Evolutionary conservation across 257 asterid species (phyloP), one percentile per base, ranked within the genome.

Genomic region (Thymus mandschuricus): DNA sequence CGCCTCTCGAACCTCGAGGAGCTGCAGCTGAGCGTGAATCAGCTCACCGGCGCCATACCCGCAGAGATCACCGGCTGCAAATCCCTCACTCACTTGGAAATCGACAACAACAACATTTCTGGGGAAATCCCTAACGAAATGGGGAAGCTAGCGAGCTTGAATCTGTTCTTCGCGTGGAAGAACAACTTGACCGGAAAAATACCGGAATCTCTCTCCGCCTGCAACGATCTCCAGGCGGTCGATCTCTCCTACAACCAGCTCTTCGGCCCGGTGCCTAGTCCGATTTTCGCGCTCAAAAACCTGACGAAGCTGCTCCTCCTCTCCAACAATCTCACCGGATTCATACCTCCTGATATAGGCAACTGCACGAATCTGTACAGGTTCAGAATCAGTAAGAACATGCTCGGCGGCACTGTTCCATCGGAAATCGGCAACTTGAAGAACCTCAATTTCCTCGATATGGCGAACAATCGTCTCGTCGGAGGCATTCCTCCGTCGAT

Each of bases 101-200:
- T 94, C n/a, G 99, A 94, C 80, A 92, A 94, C 81, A 94, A 94
- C 68, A 71, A 9, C 1, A 68, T 94, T 31, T 85, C 93, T 0
- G 99, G 99, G 0, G 92, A 88, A 31, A 88, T 94, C 62, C 99
- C 99, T 1, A 15, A 35, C 28, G 76, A 82, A 51, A 84, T 94
- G 34, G 96, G 99, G 44, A 86, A 79, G 9, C 33, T 94, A 43
- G 77, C 63, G 68, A 81, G 81, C 65, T 60, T 94, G 79, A 86
- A 81, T 50, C 82, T 94, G 76, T 86, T 94, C 68, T 94, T 91
- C 34, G 98, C 99, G 66, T 94, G 99, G 99, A 83, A 74, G 87
- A 94, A 94, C 76, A 92, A 92, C 52, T 74, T 94, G 55, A 88
- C 97, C 10, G 99, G 99, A 27, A 76, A 33, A 1, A 89, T 94